Conservation (phyloP, 768 basidiomycete species). For the Hypsizygus marmoreus region DNA sequence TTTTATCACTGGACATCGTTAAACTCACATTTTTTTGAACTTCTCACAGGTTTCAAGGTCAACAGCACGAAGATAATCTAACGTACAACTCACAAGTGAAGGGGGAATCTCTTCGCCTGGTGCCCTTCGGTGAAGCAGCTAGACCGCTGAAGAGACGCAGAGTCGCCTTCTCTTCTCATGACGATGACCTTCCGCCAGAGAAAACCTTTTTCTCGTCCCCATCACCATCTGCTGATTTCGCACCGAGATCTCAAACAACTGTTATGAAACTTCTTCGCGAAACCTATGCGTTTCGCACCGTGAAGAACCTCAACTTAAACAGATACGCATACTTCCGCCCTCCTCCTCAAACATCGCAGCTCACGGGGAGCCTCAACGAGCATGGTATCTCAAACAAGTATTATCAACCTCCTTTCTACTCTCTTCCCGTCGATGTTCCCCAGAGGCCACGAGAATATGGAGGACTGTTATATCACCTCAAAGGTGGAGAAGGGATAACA, state of each 20-base stretch:
- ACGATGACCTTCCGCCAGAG: not conserved
- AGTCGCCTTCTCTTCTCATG: not conserved
- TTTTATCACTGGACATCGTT: too few relatives aligned
- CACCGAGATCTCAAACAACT: not conserved
- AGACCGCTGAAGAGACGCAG: conserved; percentile 5
- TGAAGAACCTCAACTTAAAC: conserved; percentile 32
- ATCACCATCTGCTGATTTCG: not conserved
- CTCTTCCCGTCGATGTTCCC: conserved; percentile 69
- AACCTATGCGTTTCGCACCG: conserved; percentile 27
- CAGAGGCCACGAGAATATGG: conserved; percentile 73
- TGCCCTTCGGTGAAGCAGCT: not conserved
- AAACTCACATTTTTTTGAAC: too few relatives aligned
- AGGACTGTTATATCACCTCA: conserved; percentile 72
- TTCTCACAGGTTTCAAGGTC: too few relatives aligned
- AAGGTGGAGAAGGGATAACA: conserved; percentile 59
- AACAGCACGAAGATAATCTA: too few relatives aligned
- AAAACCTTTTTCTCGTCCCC: conserved; percentile 9
- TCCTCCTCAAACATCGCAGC: conserved; percentile 53
- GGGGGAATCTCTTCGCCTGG: not conserved
- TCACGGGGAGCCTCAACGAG: conserved; percentile 44
- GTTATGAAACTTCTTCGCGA: conserved; percentile 22
- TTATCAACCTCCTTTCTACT: conserved; percentile 84
- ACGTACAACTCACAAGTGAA: too few relatives aligned
- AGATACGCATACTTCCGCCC: conserved; percentile 47
- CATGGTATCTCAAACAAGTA: conserved; percentile 57